These are phyloP conservation scores for Arachis stenosperma DNA, from an alignment of 306 rosid genomes.

Conservation along the genomic window DNA sequence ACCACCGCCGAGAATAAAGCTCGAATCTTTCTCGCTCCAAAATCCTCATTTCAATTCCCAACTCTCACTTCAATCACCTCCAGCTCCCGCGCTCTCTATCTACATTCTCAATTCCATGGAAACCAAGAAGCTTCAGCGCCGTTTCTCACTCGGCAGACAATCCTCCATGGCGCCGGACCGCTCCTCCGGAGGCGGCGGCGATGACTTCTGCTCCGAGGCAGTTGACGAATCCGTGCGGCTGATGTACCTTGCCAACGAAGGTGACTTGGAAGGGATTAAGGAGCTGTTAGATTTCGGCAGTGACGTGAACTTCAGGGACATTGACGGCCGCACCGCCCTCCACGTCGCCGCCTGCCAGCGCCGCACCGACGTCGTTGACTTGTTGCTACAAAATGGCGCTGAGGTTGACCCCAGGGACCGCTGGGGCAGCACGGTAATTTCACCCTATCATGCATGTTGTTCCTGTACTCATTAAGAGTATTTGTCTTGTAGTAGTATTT, in stretches of 20 bases:
- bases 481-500: conserved; percentile 1
- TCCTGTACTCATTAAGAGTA: no score
- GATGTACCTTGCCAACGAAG: conserved; percentile 89
- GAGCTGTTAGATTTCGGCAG: conserved; percentile 71
- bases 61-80: background rate
- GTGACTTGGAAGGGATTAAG: conserved; percentile 71
- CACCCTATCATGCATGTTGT: background rate
- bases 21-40: background rate
- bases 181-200: conserved; percentile 3
- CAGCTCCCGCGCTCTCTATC: background rate
- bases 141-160: conserved; percentile 70
- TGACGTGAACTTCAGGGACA: conserved; percentile 80
- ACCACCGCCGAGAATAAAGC: background rate
- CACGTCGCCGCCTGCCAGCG: conserved; percentile 91
- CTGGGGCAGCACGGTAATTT: conserved; percentile 90
- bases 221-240: conserved; percentile 62
- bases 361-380: conserved; percentile 59
- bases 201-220: conserved; percentile 29
- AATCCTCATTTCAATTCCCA: background rate
- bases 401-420: conserved; percentile 67
- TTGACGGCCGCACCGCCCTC: conserved; percentile 84
- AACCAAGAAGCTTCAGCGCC: conserved; percentile 47
- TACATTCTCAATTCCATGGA: conserved; percentile 47
- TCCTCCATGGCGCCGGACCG: conserved; percentile 79
- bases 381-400: conserved; percentile 73